Evolutionary conservation across 495 filamentous ascomycete genomes (phyloP).

Genomic region (Viridothelium virens): DNA sequence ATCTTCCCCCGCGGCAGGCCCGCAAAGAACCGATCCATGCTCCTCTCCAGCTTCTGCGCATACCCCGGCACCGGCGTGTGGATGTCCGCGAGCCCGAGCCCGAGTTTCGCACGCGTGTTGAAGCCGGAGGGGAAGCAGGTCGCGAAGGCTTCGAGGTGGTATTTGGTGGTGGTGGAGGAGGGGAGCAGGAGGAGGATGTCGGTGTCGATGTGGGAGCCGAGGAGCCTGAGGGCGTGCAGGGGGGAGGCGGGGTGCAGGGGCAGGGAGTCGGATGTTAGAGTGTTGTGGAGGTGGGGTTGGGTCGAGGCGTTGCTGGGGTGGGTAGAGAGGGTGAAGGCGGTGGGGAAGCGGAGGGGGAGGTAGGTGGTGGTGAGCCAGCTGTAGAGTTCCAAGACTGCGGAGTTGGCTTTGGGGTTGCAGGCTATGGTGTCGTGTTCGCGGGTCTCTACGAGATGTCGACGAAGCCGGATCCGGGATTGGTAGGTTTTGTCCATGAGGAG

Average conservation of each 20-base stretch:
- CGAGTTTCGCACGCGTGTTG: constrained; percentile 56
- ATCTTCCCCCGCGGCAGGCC: constrained; percentile 47
- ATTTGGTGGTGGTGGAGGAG: constrained; percentile 40
- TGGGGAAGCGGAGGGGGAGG: constrained; percentile 58
- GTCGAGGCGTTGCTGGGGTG: constrained; percentile 6
- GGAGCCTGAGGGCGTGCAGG: constrained; percentile 38
- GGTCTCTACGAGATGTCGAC: constrained; percentile 43
- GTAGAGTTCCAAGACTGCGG: constrained; percentile 59
- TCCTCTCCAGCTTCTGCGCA: constrained; percentile 57
- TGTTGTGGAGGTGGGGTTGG: constrained; percentile 28
- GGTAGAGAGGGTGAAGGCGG: constrained; percentile 45
- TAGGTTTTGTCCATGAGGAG: constrained; percentile 63
- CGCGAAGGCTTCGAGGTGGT: constrained; percentile 58
- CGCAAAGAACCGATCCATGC: constrained; percentile 72
- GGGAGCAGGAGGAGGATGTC: constrained; percentile 71
- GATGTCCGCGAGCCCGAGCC: constrained; percentile 54
- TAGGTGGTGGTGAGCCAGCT: constrained; percentile 54
- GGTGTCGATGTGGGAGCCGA: constrained; percentile 58
- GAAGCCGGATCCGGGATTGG: constrained; percentile 45
- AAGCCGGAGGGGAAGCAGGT: constrained; percentile 71
- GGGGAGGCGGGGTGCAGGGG: constrained; percentile 36
- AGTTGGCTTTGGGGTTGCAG: constrained; percentile 35
- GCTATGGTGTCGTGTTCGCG: constrained; percentile 42
- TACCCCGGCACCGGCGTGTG: constrained; percentile 53
- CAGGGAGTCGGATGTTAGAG: constrained; percentile 39